These are phyloP conservation scores for Vickermania ingenoplastis DNA, from an alignment of 208 protist genomes.

Conservation along the genomic window DNA sequence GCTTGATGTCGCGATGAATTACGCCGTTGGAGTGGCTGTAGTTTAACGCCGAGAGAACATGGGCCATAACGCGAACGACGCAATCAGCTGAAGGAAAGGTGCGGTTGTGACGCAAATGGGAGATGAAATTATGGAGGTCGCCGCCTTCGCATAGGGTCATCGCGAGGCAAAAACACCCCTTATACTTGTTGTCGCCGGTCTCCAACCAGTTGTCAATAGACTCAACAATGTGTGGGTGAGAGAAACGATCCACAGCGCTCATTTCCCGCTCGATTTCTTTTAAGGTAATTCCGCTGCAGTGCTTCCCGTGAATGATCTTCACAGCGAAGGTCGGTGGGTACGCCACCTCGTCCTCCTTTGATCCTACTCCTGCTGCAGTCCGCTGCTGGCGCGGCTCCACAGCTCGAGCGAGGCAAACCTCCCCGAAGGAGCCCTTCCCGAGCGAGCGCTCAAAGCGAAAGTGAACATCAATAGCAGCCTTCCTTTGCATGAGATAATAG, in stretches of 20 bases:
- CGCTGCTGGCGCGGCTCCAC: not conserved
- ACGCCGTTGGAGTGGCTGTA: constrained; percentile 75
- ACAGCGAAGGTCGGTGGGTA: constrained; percentile 41
- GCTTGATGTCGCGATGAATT: constrained; percentile 90
- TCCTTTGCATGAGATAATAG: not conserved
- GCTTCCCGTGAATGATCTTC: constrained; percentile 54
- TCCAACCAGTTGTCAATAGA: constrained; percentile 78
- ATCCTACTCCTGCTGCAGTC: constrained; percentile 11
- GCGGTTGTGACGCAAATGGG: constrained; percentile 8
- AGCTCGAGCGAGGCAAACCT: not conserved
- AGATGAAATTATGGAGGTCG: constrained; percentile 62
- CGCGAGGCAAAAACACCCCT: constrained; percentile 66
- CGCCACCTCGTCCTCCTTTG: constrained; percentile 16
- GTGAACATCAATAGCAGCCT: constrained; percentile 1
- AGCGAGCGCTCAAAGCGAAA: not conserved
- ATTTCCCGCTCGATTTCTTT: constrained; percentile 40
- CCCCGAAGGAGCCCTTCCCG: not conserved
- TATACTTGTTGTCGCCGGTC: constrained; percentile 18
- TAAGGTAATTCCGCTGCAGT: constrained; percentile 25
- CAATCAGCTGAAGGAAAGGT: constrained; percentile 26
- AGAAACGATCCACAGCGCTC: constrained; percentile 33
- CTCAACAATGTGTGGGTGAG: constrained; percentile 63
- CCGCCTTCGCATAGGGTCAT: constrained; percentile 80
- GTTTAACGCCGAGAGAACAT: constrained; percentile 80
- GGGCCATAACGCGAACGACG: constrained; percentile 62